Conservation (phyloP, 805 yeast genomes). For the Wickerhamomyces mucosus region DNA sequence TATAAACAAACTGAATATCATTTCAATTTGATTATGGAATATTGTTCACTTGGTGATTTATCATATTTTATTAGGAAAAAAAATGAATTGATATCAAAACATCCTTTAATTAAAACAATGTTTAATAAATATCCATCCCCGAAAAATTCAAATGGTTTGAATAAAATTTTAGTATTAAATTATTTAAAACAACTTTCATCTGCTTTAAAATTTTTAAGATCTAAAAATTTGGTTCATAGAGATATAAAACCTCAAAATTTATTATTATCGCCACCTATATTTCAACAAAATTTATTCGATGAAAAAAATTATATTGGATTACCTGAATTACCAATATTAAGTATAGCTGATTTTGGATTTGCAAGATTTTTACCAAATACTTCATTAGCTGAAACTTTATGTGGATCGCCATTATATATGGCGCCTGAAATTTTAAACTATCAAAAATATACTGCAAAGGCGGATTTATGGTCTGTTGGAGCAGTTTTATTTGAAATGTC, state of each 20-base stretch:
- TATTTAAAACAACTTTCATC: constrained; percentile 80
- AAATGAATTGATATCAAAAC: constrained; percentile 57
- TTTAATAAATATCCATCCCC: constrained; percentile 82
- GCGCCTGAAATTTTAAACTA: constrained; percentile 94
- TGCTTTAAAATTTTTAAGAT: constrained; percentile 74
- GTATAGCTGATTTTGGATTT: constrained; percentile 96
- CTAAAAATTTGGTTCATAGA: constrained; percentile 82
- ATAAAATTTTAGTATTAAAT: constrained; percentile 69
- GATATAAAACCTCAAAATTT: constrained; percentile 92
- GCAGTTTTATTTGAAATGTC: constrained; percentile 94
- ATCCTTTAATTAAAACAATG: constrained; percentile 71
- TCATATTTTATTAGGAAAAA: constrained; percentile 77
- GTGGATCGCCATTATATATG: constrained; percentile 98
- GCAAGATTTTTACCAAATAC: constrained; percentile 91
- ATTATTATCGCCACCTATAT: constrained; percentile 73
- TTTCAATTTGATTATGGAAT: constrained; percentile 91
- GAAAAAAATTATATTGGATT: constrained; percentile 56
- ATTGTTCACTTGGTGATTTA: constrained; percentile 90
- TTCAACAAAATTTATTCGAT: constrained; percentile 47
- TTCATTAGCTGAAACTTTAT: constrained; percentile 90
- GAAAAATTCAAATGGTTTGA: constrained; percentile 65
- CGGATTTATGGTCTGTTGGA: constrained; percentile 97
- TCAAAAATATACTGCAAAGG: constrained; percentile 94
- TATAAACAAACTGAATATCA: constrained; percentile 69
- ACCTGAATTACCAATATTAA: constrained; percentile 83